These are phyloP conservation scores for Citrus reticulata DNA, from an alignment of 345 rosid species.

Conservation along the genomic window DNA sequence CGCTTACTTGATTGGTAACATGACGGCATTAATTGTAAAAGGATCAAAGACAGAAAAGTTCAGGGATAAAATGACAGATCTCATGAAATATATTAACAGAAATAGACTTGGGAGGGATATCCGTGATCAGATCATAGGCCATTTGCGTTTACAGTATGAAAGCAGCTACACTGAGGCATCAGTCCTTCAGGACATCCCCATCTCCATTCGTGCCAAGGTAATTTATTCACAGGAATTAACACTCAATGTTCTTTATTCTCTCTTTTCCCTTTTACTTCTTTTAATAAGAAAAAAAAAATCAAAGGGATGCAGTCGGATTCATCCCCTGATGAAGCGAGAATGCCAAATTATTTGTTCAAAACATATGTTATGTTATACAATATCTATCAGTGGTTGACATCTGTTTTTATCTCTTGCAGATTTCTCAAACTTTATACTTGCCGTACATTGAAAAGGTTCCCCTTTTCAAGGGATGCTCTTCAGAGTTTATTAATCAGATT, in stretches of 20 bases:
- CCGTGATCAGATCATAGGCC: conserved; percentile 75
- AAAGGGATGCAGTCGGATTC: neutral
- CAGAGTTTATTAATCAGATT: conserved; percentile 82
- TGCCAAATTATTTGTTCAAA: neutral
- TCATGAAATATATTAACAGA: conserved; percentile 81
- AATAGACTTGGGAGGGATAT: conserved; percentile 67
- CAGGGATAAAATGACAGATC: conserved; percentile 92
- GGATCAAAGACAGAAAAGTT: conserved; percentile 96
- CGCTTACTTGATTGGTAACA: conserved; percentile 94
- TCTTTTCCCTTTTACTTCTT: too few species aligned
- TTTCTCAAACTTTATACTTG: conserved; percentile 61
- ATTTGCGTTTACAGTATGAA: conserved; percentile 76
- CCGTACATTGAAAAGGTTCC: conserved; percentile 53
- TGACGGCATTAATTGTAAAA: conserved; percentile 95
- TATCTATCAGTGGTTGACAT: neutral
- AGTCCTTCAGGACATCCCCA: conserved; percentile 81
- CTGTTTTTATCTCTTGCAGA: conserved; percentile 35
- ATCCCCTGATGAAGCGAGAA: too few species aligned
- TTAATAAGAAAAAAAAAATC: neutral
- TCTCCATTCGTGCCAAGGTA: conserved; percentile 94
- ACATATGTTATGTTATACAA: too few species aligned
- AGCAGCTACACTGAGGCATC: conserved; percentile 77
- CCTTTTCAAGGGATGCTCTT: conserved; percentile 73
- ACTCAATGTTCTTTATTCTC: neutral
- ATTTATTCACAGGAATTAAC: neutral